Percentiles rank a stretch among this genome's conserved stretches.
phyloP scores from a whole-genome alignment of 352 stramenopile species.

The Pythium rishiriense region DNA sequence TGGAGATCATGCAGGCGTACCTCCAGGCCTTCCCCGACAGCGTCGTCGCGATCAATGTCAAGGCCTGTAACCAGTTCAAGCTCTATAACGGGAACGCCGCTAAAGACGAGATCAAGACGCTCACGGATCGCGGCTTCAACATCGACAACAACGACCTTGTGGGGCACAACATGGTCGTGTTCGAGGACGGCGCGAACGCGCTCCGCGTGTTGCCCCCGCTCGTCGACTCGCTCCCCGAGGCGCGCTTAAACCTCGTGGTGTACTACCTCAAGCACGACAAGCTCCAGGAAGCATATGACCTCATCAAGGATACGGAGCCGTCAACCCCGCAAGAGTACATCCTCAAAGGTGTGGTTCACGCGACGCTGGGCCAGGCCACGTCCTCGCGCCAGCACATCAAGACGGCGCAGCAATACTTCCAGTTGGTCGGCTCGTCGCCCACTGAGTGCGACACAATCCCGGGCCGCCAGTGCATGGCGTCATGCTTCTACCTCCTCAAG shows the following conservation, averaged over 20 bases:
- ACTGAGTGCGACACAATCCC: conserved; percentile 97
- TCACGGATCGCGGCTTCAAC: conserved; percentile 89
- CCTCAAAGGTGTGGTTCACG: conserved; percentile 91
- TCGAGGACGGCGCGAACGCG: conserved; percentile 93
- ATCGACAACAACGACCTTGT: conserved; percentile 94
- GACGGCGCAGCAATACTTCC: conserved; percentile 93
- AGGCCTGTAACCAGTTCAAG: conserved; percentile 97
- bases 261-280: conserved; percentile 93
- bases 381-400: conserved; percentile 91
- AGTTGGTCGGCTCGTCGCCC: conserved; percentile 92
- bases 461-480: conserved; percentile 96
- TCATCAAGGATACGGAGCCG: conserved; percentile 95
- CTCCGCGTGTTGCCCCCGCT: conserved; percentile 92
- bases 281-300: conserved; percentile 92
- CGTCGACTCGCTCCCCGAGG: conserved; percentile 92
- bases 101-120: conserved; percentile 92
- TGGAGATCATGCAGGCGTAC: conserved; percentile 97
- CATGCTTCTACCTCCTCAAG: conserved; percentile 95
- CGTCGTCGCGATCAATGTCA: conserved; percentile 94
- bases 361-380: conserved; percentile 87
- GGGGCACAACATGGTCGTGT: conserved; percentile 96
- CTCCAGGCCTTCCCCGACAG: conserved; percentile 91
- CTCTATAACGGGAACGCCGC: conserved; percentile 96
- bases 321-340: conserved; percentile 94
- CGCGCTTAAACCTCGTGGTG: conserved; percentile 94